Evolutionary conservation across 2,329 filamentous ascomycete genomes (phyloP).

Genomic region (Paecilomyces fulvus): DNA sequence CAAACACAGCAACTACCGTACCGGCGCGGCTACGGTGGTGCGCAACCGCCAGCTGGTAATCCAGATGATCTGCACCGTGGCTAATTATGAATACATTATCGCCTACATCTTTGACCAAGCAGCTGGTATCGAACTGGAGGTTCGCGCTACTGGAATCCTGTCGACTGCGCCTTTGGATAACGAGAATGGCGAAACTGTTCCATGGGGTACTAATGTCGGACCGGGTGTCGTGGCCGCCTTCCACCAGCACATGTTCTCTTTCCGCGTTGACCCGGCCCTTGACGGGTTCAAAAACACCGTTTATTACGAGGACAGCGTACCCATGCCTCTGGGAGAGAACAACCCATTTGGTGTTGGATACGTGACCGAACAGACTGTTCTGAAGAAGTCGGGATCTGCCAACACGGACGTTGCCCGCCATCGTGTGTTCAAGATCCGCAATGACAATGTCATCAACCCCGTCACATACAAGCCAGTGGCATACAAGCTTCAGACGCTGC

Average conservation of each 20-base stretch:
- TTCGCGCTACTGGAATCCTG: slow-evolving; percentile 60
- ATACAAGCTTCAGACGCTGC: slow-evolving; percentile 49
- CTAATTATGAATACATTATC: slow-evolving; percentile 67
- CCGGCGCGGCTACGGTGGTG: slow-evolving; percentile 53
- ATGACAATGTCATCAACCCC: slow-evolving; percentile 43
- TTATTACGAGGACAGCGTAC: slow-evolving; percentile 50
- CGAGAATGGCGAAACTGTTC: slow-evolving; percentile 50
- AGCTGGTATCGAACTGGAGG: slow-evolving; percentile 58
- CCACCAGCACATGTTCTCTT: slow-evolving; percentile 70
- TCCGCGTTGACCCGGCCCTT: slow-evolving; percentile 55
- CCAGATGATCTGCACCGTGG: slow-evolving; percentile 62
- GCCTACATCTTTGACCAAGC: slow-evolving; percentile 66
- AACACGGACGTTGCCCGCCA: slow-evolving; percentile 41
- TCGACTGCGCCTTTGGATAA: slow-evolving; percentile 59
- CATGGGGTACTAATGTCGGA: slow-evolving; percentile 61
- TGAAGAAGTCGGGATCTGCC: slow-evolving; percentile 40
- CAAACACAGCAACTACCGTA: slow-evolving; percentile 66
- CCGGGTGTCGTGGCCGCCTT: slow-evolving; percentile 60
- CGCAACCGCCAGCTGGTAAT: slow-evolving; percentile 58
- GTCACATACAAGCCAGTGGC: slow-evolving; percentile 47
- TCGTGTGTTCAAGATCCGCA: slow-evolving; percentile 52
- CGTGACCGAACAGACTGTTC: slow-evolving; percentile 39
- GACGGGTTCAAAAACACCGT: slow-evolving; percentile 49
- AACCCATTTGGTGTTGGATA: slow-evolving; percentile 48
- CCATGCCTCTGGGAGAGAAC: slow-evolving; percentile 48